Evolutionary conservation across 768 basidiomycete species (phyloP), one percentile per base, ranked within the genome.

Genomic region (Cystobasidium onofrii): DNA sequence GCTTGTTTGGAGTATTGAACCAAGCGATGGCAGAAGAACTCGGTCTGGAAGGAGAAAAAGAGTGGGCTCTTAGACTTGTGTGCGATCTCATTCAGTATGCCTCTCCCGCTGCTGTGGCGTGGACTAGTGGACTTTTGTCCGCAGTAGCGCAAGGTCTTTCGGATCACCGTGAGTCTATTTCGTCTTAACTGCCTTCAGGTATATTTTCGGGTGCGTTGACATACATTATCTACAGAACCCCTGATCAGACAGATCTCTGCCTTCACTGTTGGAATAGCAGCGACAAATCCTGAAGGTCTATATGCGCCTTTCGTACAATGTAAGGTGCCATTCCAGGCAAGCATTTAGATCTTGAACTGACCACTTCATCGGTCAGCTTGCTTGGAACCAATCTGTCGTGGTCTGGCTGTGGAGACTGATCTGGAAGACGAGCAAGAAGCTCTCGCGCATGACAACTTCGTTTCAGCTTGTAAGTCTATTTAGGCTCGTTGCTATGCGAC

Each of bases 1-100:
- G 50, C 34, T 44, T 71, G 69, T 71, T 36, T 29, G 36, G 31
- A 31, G 33, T 61, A 6, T 25, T 71, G 10, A 46, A 46, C 52
- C 33, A n/a, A 10, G 69, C 52, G 20, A 34, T 71, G 25, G 31
- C 27, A 27, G 69, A 55, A 36, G 29, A 60, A 29, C 44, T 71
- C 17, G 69, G 55, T 10, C 23, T 71, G 13, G n/a, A 33, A 1
- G 69, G 69, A 34, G 69, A 55, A 36, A 55, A 57, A 34, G 69
- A 60, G 25, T 71, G 69, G 69, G 69, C 54, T 25, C 27, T 71
- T 3, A 9, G 54, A 27, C n/a, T 71, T 13, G 29, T 71, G 4
- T 36, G 50, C 69, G 69, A 71, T 71, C 34, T 71, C 9, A 46
- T 71, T n/a, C 50, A 71, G 33, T 71, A 33, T 61, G 50, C 69